Base-by-base conservation (phyloP, 805 yeast species). In the Wickerhamiella occidentalis region DNA sequence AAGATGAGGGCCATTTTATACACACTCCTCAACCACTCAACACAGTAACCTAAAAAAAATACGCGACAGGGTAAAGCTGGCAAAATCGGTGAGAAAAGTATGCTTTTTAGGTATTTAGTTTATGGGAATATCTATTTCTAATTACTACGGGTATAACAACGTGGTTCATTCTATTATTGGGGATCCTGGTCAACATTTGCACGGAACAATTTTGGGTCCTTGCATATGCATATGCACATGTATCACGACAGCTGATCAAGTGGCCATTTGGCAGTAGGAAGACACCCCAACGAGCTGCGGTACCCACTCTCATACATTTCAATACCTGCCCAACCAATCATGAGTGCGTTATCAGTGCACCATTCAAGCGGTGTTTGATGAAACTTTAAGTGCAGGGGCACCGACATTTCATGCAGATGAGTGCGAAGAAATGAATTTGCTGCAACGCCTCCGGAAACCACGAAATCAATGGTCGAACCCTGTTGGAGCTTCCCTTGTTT, bases 281-380 rank as follows among this genome's bases (percentile, higher is more conserved):
- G 58, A 2, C 78, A 75, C 9, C 66, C 71, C 38, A 83, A 57
- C 5, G 71, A 74, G 0, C 87, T 75, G 11, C 71, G 58, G 8
- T 65, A 33, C 1, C 62, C 53, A 5, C 74, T 72, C 61, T 87
- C 95, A 60, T 68, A 82, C 17, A 88, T 65, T 62, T 90, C 96
- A 7, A 90, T 85, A 0, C 96, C 98, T 0, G 97, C 95, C 79
- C 94, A 85, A 1, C 96, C 98, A 47, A 92, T 92, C 98, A 92
- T 92, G 1, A 86, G 77, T 0, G 96, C 95, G 63, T 92, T 92
- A 60, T 92, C 98, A 0, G 96, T 86, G 61, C 98, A 92, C 52
- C 87, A 67, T 1, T 72, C 65, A 2, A 79, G 68, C 18, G 76
- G 78, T 0, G 96, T 95, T 57, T 79, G 85, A 55, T 76, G 76